Percentiles rank a stretch among this genome's conserved stretches.
These are phyloP conservation scores for Thelonectria discophora DNA, from an alignment of 2,329 filamentous ascomycete species.

Conservation along the genomic window DNA sequence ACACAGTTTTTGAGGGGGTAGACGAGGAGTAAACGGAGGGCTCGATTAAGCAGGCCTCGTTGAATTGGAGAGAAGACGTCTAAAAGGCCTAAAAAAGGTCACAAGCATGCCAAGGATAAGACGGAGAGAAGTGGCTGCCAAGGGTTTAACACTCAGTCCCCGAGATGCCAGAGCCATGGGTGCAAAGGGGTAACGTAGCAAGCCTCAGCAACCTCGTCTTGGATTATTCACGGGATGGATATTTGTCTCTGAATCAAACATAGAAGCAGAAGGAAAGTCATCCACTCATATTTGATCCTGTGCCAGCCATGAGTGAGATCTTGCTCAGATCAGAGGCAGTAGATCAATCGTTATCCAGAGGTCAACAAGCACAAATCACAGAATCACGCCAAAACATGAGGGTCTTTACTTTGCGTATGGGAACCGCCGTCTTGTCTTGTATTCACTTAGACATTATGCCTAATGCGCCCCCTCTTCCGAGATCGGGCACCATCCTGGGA, in stretches of 20 bases:
- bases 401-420: neutral
- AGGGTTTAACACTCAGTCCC: neutral
- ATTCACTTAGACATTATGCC: constrained; percentile 39
- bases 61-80: neutral
- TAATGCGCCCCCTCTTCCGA: constrained; percentile 20
- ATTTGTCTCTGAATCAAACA: neutral
- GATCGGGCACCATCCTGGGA: constrained; percentile 27
- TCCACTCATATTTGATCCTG: neutral
- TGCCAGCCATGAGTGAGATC: neutral
- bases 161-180: neutral
- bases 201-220: neutral
- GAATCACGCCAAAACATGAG: too few species aligned
- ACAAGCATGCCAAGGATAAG: neutral
- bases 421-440: constrained; percentile 4
- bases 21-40: neutral
- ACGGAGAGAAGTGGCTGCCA: neutral
- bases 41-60: neutral
- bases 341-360: too few species aligned
- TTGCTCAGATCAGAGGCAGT: too few species aligned
- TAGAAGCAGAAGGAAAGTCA: neutral
- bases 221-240: neutral
- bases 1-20: neutral
- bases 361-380: too few species aligned
- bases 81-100: neutral
- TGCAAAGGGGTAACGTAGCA: neutral